Percentiles rank a stretch among this genome's conserved stretches.
Conservation (phyloP, 2,329 filamentous ascomycete genomes). For the Diaporthe vaccinii region DNA sequence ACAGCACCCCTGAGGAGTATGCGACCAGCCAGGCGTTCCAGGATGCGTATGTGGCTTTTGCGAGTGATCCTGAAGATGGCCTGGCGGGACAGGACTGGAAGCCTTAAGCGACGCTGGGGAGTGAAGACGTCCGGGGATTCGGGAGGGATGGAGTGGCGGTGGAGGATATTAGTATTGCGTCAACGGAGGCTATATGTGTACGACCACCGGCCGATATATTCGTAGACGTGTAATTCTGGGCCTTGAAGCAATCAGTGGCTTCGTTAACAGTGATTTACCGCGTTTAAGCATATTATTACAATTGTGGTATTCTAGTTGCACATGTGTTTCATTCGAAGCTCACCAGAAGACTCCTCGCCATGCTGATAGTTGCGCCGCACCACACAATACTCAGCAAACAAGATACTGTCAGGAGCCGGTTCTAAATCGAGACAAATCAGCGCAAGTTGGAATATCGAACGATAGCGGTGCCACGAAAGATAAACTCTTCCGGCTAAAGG, state of each 20-base stretch:
- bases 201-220: conserved; percentile 39
- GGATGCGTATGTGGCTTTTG: conserved; percentile 30
- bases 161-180: conserved; percentile 18
- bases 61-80: not conserved
- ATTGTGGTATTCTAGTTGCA: not conserved
- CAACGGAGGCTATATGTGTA: conserved; percentile 71
- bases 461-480: too few relatives aligned
- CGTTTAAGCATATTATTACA: not conserved
- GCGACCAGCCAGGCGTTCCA: conserved; percentile 36
- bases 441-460: not conserved
- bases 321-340: not conserved
- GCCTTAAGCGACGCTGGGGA: conserved; percentile 5
- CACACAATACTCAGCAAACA: not conserved
- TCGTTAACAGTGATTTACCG: rapidly evolving
- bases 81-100: conserved; percentile 9
- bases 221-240: not conserved
- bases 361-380: not conserved
- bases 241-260: not conserved
- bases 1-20: conserved; percentile 23
- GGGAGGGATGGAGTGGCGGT: conserved; percentile 1
- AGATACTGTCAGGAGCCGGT: not conserved
- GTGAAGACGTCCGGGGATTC: conserved; percentile 16
- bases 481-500: not conserved
- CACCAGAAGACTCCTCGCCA: not conserved
- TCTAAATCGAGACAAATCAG: not conserved